Percentiles rank a stretch among this genome's conserved stretches.
These are phyloP conservation scores for Cladosporium sp. DNA, from an alignment of 2,329 filamentous ascomycete species.

Conservation along the genomic window DNA sequence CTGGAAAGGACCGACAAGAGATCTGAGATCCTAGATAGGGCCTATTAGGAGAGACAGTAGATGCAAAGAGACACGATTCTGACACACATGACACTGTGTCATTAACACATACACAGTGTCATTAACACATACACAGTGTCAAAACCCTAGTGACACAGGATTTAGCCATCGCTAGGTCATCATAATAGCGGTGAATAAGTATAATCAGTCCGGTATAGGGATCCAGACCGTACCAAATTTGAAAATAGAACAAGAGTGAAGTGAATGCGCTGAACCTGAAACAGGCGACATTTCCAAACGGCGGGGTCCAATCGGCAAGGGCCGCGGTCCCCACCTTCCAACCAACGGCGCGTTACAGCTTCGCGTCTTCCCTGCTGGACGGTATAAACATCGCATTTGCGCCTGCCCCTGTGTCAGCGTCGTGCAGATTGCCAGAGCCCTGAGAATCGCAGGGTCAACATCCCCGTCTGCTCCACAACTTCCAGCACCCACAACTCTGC, in stretches of 20 bases:
- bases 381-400: constrained; percentile 8
- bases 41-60: too few species aligned
- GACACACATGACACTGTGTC: too few species aligned
- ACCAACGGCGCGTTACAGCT: constrained; percentile 4
- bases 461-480: constrained; percentile 10
- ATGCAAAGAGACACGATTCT: too few species aligned
- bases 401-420: constrained; percentile 17
- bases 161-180: background rate
- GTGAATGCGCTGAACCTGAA: background rate
- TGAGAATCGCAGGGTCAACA: constrained; percentile 2
- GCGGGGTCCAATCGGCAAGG: constrained; percentile 7
- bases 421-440: background rate
- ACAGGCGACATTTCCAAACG: background rate
- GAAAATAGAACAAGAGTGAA: background rate
- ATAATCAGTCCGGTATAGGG: background rate
- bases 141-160: too few species aligned
- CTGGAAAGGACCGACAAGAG: too few species aligned
- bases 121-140: too few species aligned
- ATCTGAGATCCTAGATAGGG: too few species aligned
- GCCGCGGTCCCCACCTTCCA: constrained; percentile 2
- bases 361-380: constrained; percentile 5
- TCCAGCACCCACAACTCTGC: constrained; percentile 2
- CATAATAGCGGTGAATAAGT: background rate
- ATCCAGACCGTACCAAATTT: background rate
- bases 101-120: too few species aligned